These are phyloP conservation scores for Elongisporangium senticosum DNA, from an alignment of 352 stramenopile species.

Conservation along the genomic window DNA sequence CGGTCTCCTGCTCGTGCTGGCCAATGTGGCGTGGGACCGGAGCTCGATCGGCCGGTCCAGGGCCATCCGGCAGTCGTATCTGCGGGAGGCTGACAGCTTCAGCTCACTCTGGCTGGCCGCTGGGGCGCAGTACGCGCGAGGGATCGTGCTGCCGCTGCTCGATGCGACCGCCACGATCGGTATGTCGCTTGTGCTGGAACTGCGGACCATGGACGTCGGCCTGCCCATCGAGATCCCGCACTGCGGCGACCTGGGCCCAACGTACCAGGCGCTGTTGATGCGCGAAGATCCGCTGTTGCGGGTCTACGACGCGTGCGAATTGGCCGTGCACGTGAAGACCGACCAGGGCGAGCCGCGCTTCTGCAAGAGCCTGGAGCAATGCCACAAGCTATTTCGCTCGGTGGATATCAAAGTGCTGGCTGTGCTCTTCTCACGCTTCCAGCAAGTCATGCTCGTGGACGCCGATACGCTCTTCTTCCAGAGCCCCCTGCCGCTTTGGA, in stretches of 20 bases:
- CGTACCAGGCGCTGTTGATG: slow-evolving; percentile 11
- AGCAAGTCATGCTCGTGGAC: slow-evolving; percentile 42
- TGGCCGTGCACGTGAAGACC: slow-evolving; percentile 3
- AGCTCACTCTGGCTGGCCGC: neutral
- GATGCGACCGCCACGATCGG: slow-evolving; percentile 20
- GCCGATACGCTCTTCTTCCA: slow-evolving; percentile 33
- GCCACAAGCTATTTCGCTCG: slow-evolving; percentile 17
- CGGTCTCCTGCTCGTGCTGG: neutral
- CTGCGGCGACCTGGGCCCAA: slow-evolving; percentile 23
- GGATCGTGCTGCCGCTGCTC: slow-evolving; percentile 28
- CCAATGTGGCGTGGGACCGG: no score
- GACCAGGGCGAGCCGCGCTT: slow-evolving; percentile 13
- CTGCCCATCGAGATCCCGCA: slow-evolving; percentile 32
- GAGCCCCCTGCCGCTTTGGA: slow-evolving; percentile 26
- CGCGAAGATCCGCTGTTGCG: slow-evolving; percentile 16
- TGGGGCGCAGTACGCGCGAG: slow-evolving; percentile 7
- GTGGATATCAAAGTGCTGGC: slow-evolving; percentile 28
- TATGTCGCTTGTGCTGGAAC: slow-evolving; percentile 27
- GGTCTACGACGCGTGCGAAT: slow-evolving; percentile 29
- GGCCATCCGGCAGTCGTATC: slow-evolving; percentile 5
- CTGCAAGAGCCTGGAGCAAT: slow-evolving; percentile 17
- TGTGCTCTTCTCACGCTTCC: slow-evolving; percentile 28
- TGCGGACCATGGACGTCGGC: slow-evolving; percentile 19
- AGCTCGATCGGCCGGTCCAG: neutral
- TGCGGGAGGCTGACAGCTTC: neutral